Conservation (phyloP, 768 basidiomycete genomes). For the Podaxis sp. region DNA sequence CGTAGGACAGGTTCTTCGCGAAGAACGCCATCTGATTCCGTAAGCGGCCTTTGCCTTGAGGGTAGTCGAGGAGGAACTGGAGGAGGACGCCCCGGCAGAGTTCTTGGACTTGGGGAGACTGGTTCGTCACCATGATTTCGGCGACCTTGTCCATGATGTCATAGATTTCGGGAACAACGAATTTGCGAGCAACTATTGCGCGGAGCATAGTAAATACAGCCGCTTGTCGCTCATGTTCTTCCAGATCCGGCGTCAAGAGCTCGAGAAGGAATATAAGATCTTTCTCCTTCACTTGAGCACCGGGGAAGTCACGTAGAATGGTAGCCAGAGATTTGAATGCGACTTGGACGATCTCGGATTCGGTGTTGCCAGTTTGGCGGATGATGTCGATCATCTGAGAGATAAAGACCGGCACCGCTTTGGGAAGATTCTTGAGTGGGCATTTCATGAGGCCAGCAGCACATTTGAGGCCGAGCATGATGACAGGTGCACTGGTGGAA, state of each 20-base stretch:
- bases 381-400: constrained; percentile 83
- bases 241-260: constrained; percentile 83
- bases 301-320: constrained; percentile 86
- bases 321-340: constrained; percentile 84
- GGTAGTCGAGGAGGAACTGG: constrained; percentile 96
- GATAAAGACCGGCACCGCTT: constrained; percentile 79
- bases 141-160: constrained; percentile 94
- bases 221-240: constrained; percentile 83
- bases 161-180: constrained; percentile 95
- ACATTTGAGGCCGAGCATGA: constrained; percentile 74
- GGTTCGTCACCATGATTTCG: constrained; percentile 90
- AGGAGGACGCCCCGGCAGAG: constrained; percentile 85
- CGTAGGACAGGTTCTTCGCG: constrained; percentile 88
- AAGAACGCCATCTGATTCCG: constrained; percentile 88
- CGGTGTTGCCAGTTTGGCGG: constrained; percentile 79
- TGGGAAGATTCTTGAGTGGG: constrained; percentile 71
- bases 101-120: constrained; percentile 89
- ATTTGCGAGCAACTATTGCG: constrained; percentile 86
- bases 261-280: constrained; percentile 87
- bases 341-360: constrained; percentile 86
- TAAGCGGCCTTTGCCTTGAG: constrained; percentile 90
- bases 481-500: constrained; percentile 72
- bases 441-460: constrained; percentile 80
- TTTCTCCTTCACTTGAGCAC: constrained; percentile 81
- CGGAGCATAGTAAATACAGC: constrained; percentile 87